Conservation (phyloP, 1,139 yeast species). For the Dujonia santamariae region DNA sequence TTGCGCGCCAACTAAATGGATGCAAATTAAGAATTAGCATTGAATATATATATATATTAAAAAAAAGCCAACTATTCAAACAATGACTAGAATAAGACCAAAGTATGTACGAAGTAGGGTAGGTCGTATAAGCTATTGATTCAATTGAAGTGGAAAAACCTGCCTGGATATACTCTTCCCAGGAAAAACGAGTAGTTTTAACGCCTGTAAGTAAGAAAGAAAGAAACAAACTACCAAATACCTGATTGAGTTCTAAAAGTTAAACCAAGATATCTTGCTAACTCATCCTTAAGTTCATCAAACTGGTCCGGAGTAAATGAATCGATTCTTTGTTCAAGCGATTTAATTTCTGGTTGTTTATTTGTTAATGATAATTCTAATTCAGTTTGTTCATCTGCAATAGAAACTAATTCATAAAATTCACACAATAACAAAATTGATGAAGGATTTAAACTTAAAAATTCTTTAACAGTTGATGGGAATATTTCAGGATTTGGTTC, state of each 20-base stretch:
- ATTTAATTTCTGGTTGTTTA: conserved; percentile 18
- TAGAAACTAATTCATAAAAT: conserved; percentile 67
- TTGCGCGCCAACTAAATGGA: too few species aligned
- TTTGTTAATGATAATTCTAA: conserved; percentile 20
- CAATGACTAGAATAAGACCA: too few species aligned
- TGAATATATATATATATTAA: too few species aligned
- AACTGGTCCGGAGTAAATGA: conserved; percentile 28
- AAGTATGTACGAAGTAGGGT: too few species aligned
- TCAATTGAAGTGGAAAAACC: too few species aligned
- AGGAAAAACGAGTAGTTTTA: too few species aligned
- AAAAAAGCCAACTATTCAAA: too few species aligned
- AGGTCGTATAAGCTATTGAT: too few species aligned
- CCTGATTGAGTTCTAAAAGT: conserved; percentile 39
- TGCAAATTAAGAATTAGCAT: too few species aligned
- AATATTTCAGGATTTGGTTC: conserved; percentile 50
- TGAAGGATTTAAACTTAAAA: conserved; percentile 42
- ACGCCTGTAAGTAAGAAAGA: too few species aligned
- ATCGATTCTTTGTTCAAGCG: conserved; percentile 36
- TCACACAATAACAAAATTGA: conserved; percentile 53
- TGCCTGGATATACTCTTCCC: too few species aligned
- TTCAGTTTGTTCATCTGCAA: conserved; percentile 40
- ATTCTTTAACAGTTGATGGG: conserved; percentile 60
- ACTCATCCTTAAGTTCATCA: conserved; percentile 54
- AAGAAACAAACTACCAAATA: too few species aligned
- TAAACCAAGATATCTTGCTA: conserved; percentile 70